phyloP scores from a whole-genome alignment of 2,329 filamentous ascomycete species.

The Fusarium humuli region DNA sequence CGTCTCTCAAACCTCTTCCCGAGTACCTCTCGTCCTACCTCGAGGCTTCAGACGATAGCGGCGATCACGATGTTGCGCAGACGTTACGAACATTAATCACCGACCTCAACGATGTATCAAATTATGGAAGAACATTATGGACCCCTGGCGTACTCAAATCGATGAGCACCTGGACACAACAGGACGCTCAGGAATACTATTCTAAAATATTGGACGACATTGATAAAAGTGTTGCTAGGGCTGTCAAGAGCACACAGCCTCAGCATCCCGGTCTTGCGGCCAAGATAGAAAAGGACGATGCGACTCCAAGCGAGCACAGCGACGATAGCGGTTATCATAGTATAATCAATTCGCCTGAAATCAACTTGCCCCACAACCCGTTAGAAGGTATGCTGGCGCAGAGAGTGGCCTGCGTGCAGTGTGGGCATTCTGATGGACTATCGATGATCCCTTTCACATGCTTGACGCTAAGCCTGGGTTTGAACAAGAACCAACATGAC shows the following conservation, averaged over 20 bases:
- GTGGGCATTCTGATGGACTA: constrained; percentile 87
- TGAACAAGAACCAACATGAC: constrained; percentile 70
- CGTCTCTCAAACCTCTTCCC: constrained; percentile 77
- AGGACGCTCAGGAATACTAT: constrained; percentile 98
- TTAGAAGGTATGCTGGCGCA: constrained; percentile 90
- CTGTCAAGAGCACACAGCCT: constrained; percentile 48
- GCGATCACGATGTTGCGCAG: constrained; percentile 55
- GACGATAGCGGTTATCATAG: constrained; percentile 70
- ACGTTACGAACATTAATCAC: constrained; percentile 73
- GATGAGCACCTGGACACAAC: constrained; percentile 95
- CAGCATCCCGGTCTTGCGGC: constrained; percentile 55
- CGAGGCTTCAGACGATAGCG: constrained; percentile 43
- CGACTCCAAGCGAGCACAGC: constrained; percentile 61
- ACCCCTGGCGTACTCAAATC: constrained; percentile 84
- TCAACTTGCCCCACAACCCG: constrained; percentile 72
- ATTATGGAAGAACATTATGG: constrained; percentile 83
- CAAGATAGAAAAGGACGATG: constrained; percentile 56
- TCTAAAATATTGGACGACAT: constrained; percentile 88
- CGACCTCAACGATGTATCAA: constrained; percentile 75
- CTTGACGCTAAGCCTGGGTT: constrained; percentile 83
- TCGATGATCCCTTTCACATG: constrained; percentile 95
- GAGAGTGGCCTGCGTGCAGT: constrained; percentile 85
- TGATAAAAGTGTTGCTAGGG: constrained; percentile 77
- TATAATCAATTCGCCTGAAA: constrained; percentile 51
- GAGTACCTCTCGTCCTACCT: constrained; percentile 69